Evolutionary conservation across 2,329 filamentous ascomycete genomes (phyloP).

Genomic region (Diaporthe amygdali): DNA sequence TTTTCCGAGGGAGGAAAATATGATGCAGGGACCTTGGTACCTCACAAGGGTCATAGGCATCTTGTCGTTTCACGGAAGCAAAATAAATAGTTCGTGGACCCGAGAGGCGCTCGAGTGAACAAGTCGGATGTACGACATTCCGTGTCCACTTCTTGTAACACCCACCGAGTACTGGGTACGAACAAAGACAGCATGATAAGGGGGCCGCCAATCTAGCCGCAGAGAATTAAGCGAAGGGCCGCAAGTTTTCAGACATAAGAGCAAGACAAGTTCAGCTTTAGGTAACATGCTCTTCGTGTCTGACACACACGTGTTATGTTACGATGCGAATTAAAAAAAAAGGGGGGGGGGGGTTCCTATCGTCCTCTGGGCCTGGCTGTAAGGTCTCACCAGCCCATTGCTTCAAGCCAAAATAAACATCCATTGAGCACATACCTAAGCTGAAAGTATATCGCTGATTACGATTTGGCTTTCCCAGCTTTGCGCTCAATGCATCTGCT

Average conservation of each 20-base stretch:
- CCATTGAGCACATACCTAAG: not conserved
- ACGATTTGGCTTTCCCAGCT: not conserved
- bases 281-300: not conserved
- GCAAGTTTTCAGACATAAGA: not conserved
- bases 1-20: not conserved
- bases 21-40: not conserved
- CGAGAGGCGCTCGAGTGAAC: not conserved
- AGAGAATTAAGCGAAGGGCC: slow-evolving; percentile 8
- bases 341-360: not conserved
- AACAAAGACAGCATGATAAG: not conserved
- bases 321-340: not conserved
- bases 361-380: not conserved
- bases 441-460: not conserved
- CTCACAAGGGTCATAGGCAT: not conserved
- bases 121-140: not conserved
- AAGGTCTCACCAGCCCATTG: not conserved
- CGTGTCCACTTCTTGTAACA: not conserved
- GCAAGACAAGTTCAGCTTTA: slow-evolving; percentile 10
- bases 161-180: not conserved
- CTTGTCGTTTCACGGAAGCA: not conserved
- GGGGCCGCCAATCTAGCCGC: not conserved
- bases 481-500: not conserved
- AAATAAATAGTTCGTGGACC: not conserved
- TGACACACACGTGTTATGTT: slow-evolving; percentile 3
- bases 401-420: not conserved